Evolutionary conservation across 202 grass and related monocot genomes (phyloP), one percentile per base, ranked within the genome.

Genomic region (Carex sylvatica): DNA sequence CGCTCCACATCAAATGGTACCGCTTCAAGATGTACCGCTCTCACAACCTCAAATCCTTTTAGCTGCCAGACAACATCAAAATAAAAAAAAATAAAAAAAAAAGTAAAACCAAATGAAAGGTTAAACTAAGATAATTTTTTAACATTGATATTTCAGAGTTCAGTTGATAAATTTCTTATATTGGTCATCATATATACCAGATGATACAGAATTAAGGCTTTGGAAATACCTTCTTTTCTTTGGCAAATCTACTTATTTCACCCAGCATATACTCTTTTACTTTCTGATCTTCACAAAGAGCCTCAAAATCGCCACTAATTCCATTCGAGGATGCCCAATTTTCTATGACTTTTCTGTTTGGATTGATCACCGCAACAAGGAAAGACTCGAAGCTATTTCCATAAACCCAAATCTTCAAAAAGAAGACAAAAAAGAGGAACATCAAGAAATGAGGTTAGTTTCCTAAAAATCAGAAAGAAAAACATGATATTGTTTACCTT

Each of bases 21-120:
- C 15, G 93, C 85, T 40, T 97, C 93, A 33, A 97, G 89, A 67
- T 91, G 89, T 76, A 93, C 55, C 68, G 88, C 87, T 78, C 84
- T 93, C 64, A 97, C 74, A 47, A 97, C 81, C 74, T 97, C 91
- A 90, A 97, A 97, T 63, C 94, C 94, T 90, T 93, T 97, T 33
- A 97, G 87, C 94, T 97, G 91, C 79, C 87, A 56, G 86, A 67
- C 82, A 38, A 61, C 23, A 71, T 79, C 16, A 55, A 23, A 78
- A 70, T 81, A 65, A 28, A 28, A 87, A 18, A 49, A 18, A 28
- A 10, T 70, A 28, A 28, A 87, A 18, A 49, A 18, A 28, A 10
- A 9, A 36, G 55, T 18, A 53, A 35, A 26, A 61, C 20, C 51
- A 51, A 84, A 7, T 6, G 62, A 14, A 31, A 65, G 12, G 14